Percentiles rank a stretch among this genome's conserved stretches.
Conservation (phyloP, 1,284 basidiomycete genomes). For the Pseudozyma tsukubaensis region DNA sequence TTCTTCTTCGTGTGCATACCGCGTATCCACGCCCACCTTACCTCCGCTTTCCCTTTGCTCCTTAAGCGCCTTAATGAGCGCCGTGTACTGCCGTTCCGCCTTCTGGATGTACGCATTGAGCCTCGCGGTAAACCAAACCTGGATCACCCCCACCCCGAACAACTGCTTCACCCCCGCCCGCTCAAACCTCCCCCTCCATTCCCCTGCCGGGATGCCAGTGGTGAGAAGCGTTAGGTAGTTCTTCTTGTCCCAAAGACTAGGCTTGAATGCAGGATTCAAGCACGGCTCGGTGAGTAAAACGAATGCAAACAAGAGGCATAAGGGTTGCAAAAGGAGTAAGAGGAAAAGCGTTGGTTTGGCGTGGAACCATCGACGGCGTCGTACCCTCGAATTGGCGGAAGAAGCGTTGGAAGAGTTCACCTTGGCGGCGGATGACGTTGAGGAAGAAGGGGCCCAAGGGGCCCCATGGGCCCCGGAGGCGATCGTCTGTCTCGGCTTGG, state of each 20-base stretch:
- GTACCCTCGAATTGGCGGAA: not conserved
- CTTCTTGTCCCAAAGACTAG: conserved; percentile 8
- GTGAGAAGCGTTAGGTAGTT: conserved; percentile 14
- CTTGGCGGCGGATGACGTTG: not conserved
- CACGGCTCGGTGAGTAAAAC: conserved; percentile 40
- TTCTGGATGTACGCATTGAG: conserved; percentile 18
- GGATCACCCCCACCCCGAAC: conserved; percentile 29
- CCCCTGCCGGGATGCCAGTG: not conserved
- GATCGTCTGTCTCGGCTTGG: conserved; percentile 21
- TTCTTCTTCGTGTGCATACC: not conserved
- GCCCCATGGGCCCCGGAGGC: not conserved
- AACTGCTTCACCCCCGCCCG: conserved; percentile 8
- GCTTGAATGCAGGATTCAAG: conserved; percentile 16
- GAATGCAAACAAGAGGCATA: conserved; percentile 17
- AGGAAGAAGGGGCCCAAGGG: not conserved
- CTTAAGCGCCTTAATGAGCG: not conserved
- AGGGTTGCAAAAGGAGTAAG: conserved; percentile 16
- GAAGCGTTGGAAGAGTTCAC: not conserved
- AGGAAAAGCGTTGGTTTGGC: not conserved
- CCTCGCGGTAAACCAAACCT: conserved; percentile 34
- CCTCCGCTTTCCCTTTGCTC: not conserved
- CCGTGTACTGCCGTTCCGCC: not conserved
- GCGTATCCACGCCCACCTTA: not conserved
- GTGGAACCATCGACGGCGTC: conserved; percentile 15
- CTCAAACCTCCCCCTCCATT: conserved; percentile 20